Evolutionary conservation across 371 early-diverging fungal species (phyloP).

Genomic region (Apophysomyces trapeziformis): DNA sequence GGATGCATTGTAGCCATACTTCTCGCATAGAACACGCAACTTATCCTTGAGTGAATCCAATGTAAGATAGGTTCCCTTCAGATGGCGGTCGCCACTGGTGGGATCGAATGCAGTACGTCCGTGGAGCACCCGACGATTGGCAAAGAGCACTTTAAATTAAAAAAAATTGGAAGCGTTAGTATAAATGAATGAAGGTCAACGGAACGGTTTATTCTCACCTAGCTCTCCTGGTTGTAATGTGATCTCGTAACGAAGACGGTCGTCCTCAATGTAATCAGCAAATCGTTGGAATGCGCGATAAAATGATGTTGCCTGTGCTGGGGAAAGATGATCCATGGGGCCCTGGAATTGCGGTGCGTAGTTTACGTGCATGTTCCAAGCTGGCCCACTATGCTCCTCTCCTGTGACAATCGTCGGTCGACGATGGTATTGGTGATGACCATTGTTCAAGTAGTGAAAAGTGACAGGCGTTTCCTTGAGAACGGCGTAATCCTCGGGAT

Average conservation of each 20-base stretch:
- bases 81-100: conserved; percentile 71
- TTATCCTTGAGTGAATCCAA: conserved; percentile 83
- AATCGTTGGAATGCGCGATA: conserved; percentile 76
- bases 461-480: conserved; percentile 70
- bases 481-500: conserved; percentile 68
- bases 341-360: conserved; percentile 94
- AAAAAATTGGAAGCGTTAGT: not conserved
- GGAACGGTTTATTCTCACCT: conserved; percentile 18
- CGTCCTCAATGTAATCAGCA: conserved; percentile 63
- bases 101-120: conserved; percentile 82
- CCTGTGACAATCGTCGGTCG: conserved; percentile 74
- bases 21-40: conserved; percentile 38
- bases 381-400: conserved; percentile 38
- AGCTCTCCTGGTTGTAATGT: conserved; percentile 77
- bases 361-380: conserved; percentile 67
- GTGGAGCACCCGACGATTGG: conserved; percentile 85
- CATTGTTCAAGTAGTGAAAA: conserved; percentile 84
- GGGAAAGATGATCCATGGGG: conserved; percentile 62
- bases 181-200: not conserved
- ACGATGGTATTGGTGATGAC: conserved; percentile 73
- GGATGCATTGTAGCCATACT: conserved; percentile 31
- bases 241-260: conserved; percentile 60
- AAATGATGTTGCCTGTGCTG: conserved; percentile 55
- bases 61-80: conserved; percentile 83
- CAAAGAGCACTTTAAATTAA: conserved; percentile 65